Conservation (phyloP, 306 rosid genomes). For the Canavalia ensiformis region DNA sequence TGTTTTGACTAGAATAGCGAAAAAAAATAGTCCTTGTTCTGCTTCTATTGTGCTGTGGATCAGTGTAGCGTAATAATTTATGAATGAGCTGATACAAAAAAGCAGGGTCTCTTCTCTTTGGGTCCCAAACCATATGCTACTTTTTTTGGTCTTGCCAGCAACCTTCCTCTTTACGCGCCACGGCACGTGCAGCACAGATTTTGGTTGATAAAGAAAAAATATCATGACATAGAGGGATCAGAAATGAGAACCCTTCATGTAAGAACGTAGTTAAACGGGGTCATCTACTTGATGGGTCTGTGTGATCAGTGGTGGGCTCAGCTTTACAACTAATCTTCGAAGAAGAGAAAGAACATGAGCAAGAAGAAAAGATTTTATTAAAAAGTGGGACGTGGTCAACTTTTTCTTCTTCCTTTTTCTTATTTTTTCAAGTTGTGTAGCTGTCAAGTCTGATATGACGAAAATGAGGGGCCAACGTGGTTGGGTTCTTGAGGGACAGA, state of each 20-base stretch:
- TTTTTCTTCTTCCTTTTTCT: constrained; percentile 20
- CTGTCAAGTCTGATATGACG: constrained; percentile 49
- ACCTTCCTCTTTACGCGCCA: constrained; percentile 62
- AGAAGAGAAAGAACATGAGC: constrained; percentile 26
- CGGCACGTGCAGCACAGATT: constrained; percentile 61
- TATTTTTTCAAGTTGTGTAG: constrained; percentile 50
- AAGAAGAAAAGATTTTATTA: constrained; percentile 21
- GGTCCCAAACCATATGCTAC: constrained; percentile 61
- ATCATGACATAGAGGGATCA: constrained; percentile 39
- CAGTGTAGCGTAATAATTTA: constrained; percentile 39
- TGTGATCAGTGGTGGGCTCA: constrained; percentile 45
- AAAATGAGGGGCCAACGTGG: constrained; percentile 39
- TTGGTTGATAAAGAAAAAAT: constrained; percentile 3
- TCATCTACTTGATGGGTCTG: constrained; percentile 50
- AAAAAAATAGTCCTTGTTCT: constrained; percentile 48
- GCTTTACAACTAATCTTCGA: constrained; percentile 55
- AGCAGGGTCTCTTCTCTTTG: constrained; percentile 39
- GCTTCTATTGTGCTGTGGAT: constrained; percentile 36
- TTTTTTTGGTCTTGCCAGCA: constrained; percentile 50
- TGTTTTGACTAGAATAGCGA: constrained; percentile 48
- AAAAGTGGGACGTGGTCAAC: constrained; percentile 41
- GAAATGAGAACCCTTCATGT: constrained; percentile 47
- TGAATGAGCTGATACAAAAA: constrained; percentile 29
- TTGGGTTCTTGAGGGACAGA: constrained; percentile 38
- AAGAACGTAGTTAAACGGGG: constrained; percentile 37